These are phyloP conservation scores for Aspergillus diversus DNA, from an alignment of 495 filamentous ascomycete species.

Conservation along the genomic window DNA sequence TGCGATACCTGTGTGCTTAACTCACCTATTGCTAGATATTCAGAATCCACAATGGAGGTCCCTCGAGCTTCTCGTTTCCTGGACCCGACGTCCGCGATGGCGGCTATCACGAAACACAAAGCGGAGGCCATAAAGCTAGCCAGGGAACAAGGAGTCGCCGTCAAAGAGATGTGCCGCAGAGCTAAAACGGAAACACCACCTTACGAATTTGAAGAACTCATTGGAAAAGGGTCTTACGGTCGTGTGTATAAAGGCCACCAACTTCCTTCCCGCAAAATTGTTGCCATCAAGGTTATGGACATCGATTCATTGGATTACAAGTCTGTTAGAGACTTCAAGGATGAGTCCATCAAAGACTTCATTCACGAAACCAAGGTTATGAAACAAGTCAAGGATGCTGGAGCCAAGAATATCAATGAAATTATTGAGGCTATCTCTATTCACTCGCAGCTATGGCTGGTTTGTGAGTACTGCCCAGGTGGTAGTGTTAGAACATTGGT, in stretches of 20 bases:
- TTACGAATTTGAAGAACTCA: conserved; percentile 85
- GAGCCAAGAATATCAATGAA: conserved; percentile 88
- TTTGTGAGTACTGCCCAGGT: conserved; percentile 93
- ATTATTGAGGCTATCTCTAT: conserved; percentile 86
- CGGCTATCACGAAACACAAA: conserved; percentile 53
- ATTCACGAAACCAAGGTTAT: conserved; percentile 88
- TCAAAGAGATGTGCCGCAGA: conserved; percentile 52
- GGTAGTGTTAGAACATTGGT: conserved; percentile 93
- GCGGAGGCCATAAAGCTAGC: conserved; percentile 53
- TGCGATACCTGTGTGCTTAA: not conserved
- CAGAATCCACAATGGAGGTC: conserved; percentile 23
- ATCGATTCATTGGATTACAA: conserved; percentile 84
- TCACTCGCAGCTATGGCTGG: conserved; percentile 89
- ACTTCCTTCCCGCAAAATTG: conserved; percentile 62
- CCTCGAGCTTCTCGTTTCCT: conserved; percentile 40
- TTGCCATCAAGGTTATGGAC: conserved; percentile 95
- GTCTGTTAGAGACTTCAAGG: conserved; percentile 66
- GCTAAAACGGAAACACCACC: conserved; percentile 53
- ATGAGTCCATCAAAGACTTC: conserved; percentile 83
- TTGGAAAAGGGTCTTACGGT: conserved; percentile 95
- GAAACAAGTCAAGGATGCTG: conserved; percentile 78
- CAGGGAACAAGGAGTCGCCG: conserved; percentile 51
- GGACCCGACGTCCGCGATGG: conserved; percentile 51
- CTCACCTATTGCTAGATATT: not conserved
- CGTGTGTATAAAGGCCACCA: conserved; percentile 83